These are phyloP conservation scores for Crithidia bombi DNA, from an alignment of 208 protist genomes.

Conservation along the genomic window DNA sequence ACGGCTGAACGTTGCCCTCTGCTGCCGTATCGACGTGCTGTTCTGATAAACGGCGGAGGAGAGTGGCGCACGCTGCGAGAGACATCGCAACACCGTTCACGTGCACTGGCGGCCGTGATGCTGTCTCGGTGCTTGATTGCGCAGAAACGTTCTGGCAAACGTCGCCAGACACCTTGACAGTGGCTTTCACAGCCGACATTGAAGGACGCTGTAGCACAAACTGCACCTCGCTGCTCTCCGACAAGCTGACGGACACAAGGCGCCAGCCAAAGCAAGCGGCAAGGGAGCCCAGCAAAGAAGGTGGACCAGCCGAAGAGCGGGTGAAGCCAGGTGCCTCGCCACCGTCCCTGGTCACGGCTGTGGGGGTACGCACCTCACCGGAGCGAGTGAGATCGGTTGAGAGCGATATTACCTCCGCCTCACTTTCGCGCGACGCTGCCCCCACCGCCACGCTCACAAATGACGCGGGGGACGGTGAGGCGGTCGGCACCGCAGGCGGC, in stretches of 20 bases:
- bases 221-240: not conserved
- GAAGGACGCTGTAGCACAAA: constrained; percentile 17
- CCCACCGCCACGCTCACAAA: not conserved
- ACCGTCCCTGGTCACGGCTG: not conserved
- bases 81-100: constrained; percentile 1
- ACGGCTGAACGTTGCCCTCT: not conserved
- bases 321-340: not conserved
- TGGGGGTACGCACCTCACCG: not conserved
- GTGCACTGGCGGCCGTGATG: not conserved
- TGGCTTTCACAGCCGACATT: not conserved
- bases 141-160: no score
- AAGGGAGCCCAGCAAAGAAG: constrained; percentile 21
- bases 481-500: not conserved
- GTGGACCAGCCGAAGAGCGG: not conserved
- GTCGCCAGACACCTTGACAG: not conserved
- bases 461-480: not conserved
- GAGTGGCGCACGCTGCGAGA: not conserved
- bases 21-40: not conserved
- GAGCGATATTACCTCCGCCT: not conserved
- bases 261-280: constrained; percentile 33
- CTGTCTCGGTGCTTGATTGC: not conserved
- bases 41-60: not conserved
- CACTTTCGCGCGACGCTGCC: not conserved
- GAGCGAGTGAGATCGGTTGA: not conserved
- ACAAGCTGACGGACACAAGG: constrained; percentile 2